These are phyloP conservation scores for Pontederia crassipes DNA, from an alignment of 176 grass and related monocot species.

Conservation along the genomic window DNA sequence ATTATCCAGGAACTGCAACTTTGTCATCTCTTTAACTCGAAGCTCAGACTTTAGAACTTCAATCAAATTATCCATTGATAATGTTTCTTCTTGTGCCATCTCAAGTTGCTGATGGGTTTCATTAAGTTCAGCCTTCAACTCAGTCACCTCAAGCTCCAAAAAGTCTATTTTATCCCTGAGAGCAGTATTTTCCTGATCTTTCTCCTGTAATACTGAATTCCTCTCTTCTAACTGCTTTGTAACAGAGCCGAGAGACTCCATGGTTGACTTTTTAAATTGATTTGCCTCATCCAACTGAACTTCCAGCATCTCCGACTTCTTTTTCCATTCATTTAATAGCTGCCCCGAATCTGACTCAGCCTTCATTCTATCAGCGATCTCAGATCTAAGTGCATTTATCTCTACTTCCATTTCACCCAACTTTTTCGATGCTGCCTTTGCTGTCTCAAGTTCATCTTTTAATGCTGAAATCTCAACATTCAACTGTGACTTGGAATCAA, in stretches of 20 bases:
- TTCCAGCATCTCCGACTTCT: conserved; percentile 30
- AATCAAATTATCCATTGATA: conserved; percentile 29
- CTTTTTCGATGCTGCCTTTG: conserved; percentile 36
- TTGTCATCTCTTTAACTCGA: conserved; percentile 27
- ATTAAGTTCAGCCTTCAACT: conserved; percentile 35
- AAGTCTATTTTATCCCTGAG: conserved; percentile 52
- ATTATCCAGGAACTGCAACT: conserved; percentile 26
- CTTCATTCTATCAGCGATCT: conserved; percentile 49
- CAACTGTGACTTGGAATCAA: conserved; percentile 49
- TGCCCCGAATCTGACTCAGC: conserved; percentile 40
- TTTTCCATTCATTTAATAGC: conserved; percentile 42
- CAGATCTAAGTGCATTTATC: conserved; percentile 37
- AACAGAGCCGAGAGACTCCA: conserved; percentile 38
- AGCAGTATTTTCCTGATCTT: conserved; percentile 37
- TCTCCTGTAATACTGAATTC: conserved; percentile 40
- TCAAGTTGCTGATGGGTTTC: conserved; percentile 23
- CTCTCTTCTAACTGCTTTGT: conserved; percentile 57
- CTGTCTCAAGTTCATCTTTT: conserved; percentile 28
- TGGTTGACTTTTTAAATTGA: conserved; percentile 40
- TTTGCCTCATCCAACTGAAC: conserved; percentile 57
- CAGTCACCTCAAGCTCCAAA: conserved; percentile 49
- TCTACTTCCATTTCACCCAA: conserved; percentile 23
- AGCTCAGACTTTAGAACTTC: conserved; percentile 51
- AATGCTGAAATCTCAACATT: conserved; percentile 19
- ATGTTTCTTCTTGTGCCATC: conserved; percentile 48